Conservation (phyloP, 441 rosid species). For the Erodium trifolium region DNA sequence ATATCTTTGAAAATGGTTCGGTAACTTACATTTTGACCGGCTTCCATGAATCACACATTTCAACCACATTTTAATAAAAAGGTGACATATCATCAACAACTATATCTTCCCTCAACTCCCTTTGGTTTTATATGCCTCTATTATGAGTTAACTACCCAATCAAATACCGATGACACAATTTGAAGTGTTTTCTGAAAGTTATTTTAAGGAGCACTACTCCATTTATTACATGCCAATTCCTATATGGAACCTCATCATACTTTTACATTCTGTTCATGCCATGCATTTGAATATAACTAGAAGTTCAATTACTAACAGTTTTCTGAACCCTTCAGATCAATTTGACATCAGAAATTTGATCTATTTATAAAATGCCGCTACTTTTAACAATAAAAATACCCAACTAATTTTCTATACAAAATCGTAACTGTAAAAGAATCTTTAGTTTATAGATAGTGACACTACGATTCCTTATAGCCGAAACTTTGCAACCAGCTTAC, state of each 20-base stretch:
- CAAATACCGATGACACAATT: background rate
- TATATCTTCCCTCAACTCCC: background rate
- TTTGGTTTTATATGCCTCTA: background rate
- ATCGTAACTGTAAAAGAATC: background rate
- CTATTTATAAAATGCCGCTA: background rate
- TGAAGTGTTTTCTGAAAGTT: background rate
- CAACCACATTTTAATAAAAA: too few species aligned
- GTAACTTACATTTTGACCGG: background rate
- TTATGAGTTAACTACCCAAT: too few species aligned
- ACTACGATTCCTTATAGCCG: background rate
- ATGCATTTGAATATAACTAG: background rate
- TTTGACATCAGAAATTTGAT: background rate
- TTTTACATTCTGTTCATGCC: background rate
- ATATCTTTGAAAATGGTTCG: background rate
- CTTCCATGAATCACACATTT: background rate
- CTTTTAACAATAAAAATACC: too few species aligned
- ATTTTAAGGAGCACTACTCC: background rate
- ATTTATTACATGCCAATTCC: background rate
- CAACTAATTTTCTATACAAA: background rate
- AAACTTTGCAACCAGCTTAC: constrained; percentile 33
- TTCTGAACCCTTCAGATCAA: background rate
- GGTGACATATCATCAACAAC: background rate
- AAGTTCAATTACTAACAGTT: background rate
- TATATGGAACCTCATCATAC: background rate
- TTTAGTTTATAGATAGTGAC: background rate